Base-by-base conservation (phyloP, 305 asterid genomes). In the Solanum hybrid region DNA sequence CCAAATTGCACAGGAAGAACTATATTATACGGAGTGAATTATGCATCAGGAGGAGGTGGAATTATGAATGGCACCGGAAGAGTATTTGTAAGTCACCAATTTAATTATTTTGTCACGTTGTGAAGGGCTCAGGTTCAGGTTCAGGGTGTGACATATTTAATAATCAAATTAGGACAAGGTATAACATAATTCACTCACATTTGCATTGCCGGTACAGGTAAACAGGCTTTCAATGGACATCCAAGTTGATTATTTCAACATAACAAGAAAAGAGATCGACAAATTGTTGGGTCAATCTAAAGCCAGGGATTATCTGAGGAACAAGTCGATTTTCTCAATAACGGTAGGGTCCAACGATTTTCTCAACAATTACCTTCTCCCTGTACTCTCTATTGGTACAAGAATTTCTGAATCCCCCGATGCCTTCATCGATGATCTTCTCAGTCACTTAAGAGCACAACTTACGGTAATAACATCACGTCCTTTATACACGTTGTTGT, bases 41-140 rank as follows among this genome's bases (percentile, higher is more conserved):
- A 97, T 87, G 99, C 99, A 17, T 97, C 99, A 0, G 99, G 99
- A 2, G 99, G 98, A 22, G 99, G 99, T 9, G 99, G 99, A 24
- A 95, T 96, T 92, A 94, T 96, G 98, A 97, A 96, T 38, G 96
- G 95, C 88, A 95, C 98, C 0, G 99, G 99, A 89, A 91, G 95
- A 86, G 93, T 97, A 87, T 97, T 97, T 66, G 99, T 96, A 91
- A 93, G 98, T 60, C 5, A 17, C 85, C n/a, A 81, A 27, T 78
- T 35, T 76, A n/a, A n/a, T n/a, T 66, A n/a, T 24, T n/a, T 66
- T 66, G 15, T 10, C 15, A 66, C 14, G 3, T 24, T 4, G 31
- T 66, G 75, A 42, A 42, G 64, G 22, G 22, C 64, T 45, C 56
- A 14, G 22, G 26, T 34, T 34, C 36, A 19, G 11, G 24, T 34